Base-by-base conservation (phyloP, 2,329 filamentous ascomycete genomes). In the Trichoderma atrobrunneum region DNA sequence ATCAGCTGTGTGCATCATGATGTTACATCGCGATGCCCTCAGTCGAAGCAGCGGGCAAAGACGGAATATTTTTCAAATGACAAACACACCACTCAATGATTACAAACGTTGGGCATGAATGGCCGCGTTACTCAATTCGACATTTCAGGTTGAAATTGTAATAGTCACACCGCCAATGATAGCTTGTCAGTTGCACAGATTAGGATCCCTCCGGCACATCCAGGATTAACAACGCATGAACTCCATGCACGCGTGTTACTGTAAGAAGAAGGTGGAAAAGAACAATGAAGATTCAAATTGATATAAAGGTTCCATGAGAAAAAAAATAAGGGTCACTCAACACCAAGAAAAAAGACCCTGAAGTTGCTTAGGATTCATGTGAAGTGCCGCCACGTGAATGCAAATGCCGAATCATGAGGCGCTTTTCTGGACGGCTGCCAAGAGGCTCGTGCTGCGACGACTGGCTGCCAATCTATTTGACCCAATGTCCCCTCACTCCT, bases 361-460 rank as follows among this genome's bases (percentile, higher is more conserved):
- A 16, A 14, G 2, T 21, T 34, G 11, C 0, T 34, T 5, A 11
- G 18, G 28, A 34, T 60, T n/a, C 57, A 32, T 34, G 3, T 60
- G 18, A 60, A 60, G 0, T 60, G 28, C n/a, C 21, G 59, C 59
- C 67, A 70, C 67, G 67, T 61, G 57, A 51, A 62, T 21, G 36
- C 57, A 51, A 36, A 43, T 36, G 28, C 67, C 67, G 57, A 62
- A 70, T 70, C 67, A 54, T 62, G 57, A 62, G 67, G 57, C 28
- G n/a, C 39, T 36, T 26, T n/a, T 21, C n/a, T 18, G n/a, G 30
- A 24, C 32, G 32, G 26, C 64, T n/a, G 24, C 64, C 64, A 67
- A 60, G 36, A 10, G 28, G 14, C 67, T 36, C 67, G 67, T 54
- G 67, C 67, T 48, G 39, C 57, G 21, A 70, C 36, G 39, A 70